phyloP scores from a whole-genome alignment of 2,329 filamentous ascomycete species.

The Aureobasidium vineae region DNA sequence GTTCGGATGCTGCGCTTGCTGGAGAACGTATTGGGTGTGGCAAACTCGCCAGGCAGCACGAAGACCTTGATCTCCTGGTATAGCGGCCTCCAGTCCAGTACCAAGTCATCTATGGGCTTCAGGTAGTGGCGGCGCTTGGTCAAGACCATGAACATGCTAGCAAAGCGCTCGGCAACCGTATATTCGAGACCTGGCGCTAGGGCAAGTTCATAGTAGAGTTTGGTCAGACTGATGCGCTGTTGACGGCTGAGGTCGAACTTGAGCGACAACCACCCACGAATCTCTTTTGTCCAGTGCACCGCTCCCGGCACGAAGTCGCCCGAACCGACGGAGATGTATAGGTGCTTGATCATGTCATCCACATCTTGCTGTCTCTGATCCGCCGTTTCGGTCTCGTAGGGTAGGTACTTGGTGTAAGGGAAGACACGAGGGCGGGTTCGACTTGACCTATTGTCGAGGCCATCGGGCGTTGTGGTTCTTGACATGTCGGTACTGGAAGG shows the following conservation, averaged over 20 bases:
- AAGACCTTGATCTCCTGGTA: conserved; percentile 92
- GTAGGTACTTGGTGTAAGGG: conserved; percentile 86
- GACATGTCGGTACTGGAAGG: conserved; percentile 65
- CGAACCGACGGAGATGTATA: conserved; percentile 86
- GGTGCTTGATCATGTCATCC: conserved; percentile 83
- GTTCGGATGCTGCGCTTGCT: conserved; percentile 67
- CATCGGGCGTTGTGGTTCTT: conserved; percentile 76
- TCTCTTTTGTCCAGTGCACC: conserved; percentile 94
- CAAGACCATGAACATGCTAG: conserved; percentile 92
- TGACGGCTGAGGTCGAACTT: conserved; percentile 95
- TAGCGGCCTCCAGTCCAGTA: conserved; percentile 87
- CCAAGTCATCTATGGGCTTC: conserved; percentile 83
- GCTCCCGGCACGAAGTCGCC: conserved; percentile 94
- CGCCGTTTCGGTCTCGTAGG: conserved; percentile 83
- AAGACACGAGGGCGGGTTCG: conserved; percentile 80
- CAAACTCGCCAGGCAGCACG: conserved; percentile 79
- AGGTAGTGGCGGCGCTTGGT: conserved; percentile 99
- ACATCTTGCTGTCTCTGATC: conserved; percentile 73
- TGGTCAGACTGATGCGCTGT: conserved; percentile 77
- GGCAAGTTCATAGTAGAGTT: conserved; percentile 90
- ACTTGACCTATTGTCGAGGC: conserved; percentile 56
- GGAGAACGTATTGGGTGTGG: conserved; percentile 56
- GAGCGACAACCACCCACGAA: conserved; percentile 89
- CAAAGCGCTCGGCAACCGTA: conserved; percentile 79
- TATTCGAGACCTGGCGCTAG: conserved; percentile 86